Evolutionary conservation across 2,329 filamentous ascomycete genomes (phyloP).

Genomic region (Claviceps africana): DNA sequence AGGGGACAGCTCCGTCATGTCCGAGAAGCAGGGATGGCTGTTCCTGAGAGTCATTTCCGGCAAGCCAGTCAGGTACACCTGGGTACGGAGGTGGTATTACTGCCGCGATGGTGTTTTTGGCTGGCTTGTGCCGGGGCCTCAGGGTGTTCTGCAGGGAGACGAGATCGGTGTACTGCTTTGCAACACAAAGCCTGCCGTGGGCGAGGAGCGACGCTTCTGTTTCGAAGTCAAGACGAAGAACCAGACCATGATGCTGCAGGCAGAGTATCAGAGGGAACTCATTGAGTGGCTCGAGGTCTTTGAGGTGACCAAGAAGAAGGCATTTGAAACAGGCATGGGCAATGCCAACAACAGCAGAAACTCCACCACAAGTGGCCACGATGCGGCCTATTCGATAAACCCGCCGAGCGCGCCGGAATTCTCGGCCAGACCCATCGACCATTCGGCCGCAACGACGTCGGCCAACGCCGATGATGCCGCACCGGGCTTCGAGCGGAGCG

Average conservation of each 20-base stretch:
- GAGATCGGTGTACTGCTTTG: slow-evolving; percentile 91
- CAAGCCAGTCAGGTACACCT: slow-evolving; percentile 79
- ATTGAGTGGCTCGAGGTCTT: slow-evolving; percentile 91
- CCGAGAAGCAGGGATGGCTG: slow-evolving; percentile 90
- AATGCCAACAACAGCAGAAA: slow-evolving; percentile 29
- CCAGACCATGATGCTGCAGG: slow-evolving; percentile 75
- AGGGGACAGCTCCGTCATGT: slow-evolving; percentile 34
- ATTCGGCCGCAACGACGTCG: slow-evolving; percentile 45
- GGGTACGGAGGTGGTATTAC: slow-evolving; percentile 90
- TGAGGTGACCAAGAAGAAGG: slow-evolving; percentile 84
- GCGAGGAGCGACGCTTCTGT: slow-evolving; percentile 89
- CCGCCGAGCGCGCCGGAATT: slow-evolving; percentile 82
- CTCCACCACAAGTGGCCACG: slow-evolving; percentile 34
- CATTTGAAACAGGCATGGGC: slow-evolving; percentile 59
- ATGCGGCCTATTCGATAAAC: slow-evolving; percentile 83
- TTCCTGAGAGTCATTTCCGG: slow-evolving; percentile 69
- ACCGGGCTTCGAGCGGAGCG: slow-evolving; percentile 40
- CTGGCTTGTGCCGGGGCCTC: slow-evolving; percentile 71
- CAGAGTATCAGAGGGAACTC: slow-evolving; percentile 83
- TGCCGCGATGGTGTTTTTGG: slow-evolving; percentile 93
- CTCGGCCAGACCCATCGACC: slow-evolving; percentile 62
- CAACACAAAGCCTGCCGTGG: slow-evolving; percentile 77
- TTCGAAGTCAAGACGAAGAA: slow-evolving; percentile 99
- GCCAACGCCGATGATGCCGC: slow-evolving; percentile 31
- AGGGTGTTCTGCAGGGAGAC: slow-evolving; percentile 88